Percentiles rank a stretch among this genome's conserved stretches.
Conservation (phyloP, 140 eudicot genomes). For the Ambrosia hybrid region DNA sequence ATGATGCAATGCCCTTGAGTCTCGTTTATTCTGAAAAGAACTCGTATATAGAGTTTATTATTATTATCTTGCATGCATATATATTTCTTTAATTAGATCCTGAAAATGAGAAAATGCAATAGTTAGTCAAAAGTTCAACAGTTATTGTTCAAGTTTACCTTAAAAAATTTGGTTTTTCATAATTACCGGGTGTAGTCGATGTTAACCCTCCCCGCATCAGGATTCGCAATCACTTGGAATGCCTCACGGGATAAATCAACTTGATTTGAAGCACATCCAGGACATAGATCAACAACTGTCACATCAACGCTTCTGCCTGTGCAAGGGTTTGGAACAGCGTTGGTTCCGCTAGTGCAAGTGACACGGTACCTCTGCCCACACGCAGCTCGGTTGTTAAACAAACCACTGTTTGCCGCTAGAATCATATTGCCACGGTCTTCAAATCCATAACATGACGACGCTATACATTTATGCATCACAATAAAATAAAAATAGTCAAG, state of each 20-base stretch:
- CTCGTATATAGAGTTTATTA: no score
- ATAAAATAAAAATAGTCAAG: not conserved
- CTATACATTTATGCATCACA: conserved; percentile 12
- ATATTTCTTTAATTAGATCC: no score
- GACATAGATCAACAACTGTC: conserved; percentile 36
- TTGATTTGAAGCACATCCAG: conserved; percentile 16
- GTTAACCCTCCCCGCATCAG: conserved; percentile 48
- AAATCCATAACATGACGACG: conserved; percentile 46
- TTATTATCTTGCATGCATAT: no score
- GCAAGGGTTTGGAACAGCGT: conserved; percentile 37
- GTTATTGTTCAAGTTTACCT: no score
- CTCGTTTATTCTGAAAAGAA: no score
- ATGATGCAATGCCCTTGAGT: no score
- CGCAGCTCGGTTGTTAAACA: conserved; percentile 38
- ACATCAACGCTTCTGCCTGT: conserved; percentile 36
- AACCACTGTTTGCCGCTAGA: conserved; percentile 42
- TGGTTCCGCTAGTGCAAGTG: conserved; percentile 47
- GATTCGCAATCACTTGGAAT: conserved; percentile 50
- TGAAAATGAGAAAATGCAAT: no score
- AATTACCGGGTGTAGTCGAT: conserved; percentile 43
- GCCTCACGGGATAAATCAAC: conserved; percentile 48
- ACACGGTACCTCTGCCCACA: conserved; percentile 47
- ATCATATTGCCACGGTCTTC: conserved; percentile 43
- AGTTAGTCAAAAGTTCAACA: no score
- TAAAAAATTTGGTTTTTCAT: no score